These are phyloP conservation scores for Neurospora sublineolata DNA, from an alignment of 495 filamentous ascomycete genomes.

Conservation along the genomic window DNA sequence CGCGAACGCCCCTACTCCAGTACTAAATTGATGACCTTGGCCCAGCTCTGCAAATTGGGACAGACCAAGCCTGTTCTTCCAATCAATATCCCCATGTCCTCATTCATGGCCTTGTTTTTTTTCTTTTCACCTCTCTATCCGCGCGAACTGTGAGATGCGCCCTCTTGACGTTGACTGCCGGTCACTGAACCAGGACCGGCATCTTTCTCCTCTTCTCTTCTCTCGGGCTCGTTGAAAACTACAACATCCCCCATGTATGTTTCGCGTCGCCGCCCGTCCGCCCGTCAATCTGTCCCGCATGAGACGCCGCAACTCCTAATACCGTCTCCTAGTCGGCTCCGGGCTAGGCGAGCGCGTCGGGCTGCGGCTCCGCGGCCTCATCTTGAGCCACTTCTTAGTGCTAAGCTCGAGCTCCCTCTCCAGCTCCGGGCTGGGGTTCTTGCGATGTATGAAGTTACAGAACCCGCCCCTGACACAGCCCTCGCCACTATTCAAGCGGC, in stretches of 20 bases:
- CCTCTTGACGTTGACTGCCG: not conserved
- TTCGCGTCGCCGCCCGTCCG: not conserved
- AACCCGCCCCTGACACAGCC: conserved; percentile 94
- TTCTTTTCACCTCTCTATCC: not conserved
- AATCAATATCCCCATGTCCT: not conserved
- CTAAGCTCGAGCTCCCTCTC: conserved; percentile 76
- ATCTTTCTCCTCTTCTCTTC: not conserved
- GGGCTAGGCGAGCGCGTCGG: conserved; percentile 62
- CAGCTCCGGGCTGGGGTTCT: conserved; percentile 79
- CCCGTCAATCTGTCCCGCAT: not conserved
- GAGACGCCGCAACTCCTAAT: conserved; percentile 23
- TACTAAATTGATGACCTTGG: not conserved
- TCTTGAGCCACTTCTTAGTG: conserved; percentile 94
- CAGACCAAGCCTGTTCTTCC: not conserved
- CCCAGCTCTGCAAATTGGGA: not conserved
- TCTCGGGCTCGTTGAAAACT: not conserved
- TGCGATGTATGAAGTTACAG: conserved; percentile 98
- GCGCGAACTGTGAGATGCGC: not conserved
- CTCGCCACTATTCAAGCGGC: conserved; percentile 84
- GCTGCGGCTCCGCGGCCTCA: conserved; percentile 77
- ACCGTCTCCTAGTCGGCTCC: conserved; percentile 61
- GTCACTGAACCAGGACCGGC: not conserved
- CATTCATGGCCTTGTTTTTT: not conserved
- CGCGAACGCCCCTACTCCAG: not conserved
- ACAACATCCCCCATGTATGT: not conserved